phyloP scores from a whole-genome alignment of 371 early-diverging fungal genomes.

The Coemansia linderi region DNA sequence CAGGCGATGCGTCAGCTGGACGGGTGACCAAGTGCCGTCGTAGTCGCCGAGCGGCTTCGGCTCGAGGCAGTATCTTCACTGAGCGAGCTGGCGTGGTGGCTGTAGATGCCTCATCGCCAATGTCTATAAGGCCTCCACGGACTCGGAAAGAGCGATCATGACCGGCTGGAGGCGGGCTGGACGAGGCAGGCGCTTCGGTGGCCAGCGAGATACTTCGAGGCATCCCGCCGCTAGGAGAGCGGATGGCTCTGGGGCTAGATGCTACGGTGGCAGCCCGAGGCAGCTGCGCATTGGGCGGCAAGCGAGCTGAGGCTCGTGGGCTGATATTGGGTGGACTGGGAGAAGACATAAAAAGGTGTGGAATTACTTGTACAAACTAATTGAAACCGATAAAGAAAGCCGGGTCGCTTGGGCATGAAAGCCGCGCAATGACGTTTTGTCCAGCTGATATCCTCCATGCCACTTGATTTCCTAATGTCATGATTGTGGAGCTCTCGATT shows the following conservation, averaged over 20 bases:
- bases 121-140: slow-evolving; percentile 10
- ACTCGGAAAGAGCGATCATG: background rate
- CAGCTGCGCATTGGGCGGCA: slow-evolving; percentile 44
- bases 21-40: slow-evolving; percentile 71
- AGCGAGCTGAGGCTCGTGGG: slow-evolving; percentile 12
- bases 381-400: background rate
- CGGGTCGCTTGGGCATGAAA: background rate
- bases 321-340: slow-evolving; percentile 1
- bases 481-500: background rate
- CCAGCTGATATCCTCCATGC: background rate
- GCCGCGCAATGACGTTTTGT: background rate
- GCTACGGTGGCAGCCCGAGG: slow-evolving; percentile 3
- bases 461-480: background rate
- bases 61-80: slow-evolving; percentile 58
- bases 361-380: background rate
- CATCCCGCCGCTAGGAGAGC: slow-evolving; percentile 5
- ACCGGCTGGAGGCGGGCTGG: slow-evolving; percentile 27
- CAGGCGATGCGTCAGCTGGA: slow-evolving; percentile 32
- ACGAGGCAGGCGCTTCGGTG: slow-evolving; percentile 29
- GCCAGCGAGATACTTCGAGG: slow-evolving; percentile 27
- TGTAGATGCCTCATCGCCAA: slow-evolving; percentile 10
- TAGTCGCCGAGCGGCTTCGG: slow-evolving; percentile 72
- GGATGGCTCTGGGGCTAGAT: slow-evolving; percentile 3
- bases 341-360: background rate
- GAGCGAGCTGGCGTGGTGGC: slow-evolving; percentile 15